Conservation (phyloP, 768 basidiomycete species). For the Pisolithus albus region DNA sequence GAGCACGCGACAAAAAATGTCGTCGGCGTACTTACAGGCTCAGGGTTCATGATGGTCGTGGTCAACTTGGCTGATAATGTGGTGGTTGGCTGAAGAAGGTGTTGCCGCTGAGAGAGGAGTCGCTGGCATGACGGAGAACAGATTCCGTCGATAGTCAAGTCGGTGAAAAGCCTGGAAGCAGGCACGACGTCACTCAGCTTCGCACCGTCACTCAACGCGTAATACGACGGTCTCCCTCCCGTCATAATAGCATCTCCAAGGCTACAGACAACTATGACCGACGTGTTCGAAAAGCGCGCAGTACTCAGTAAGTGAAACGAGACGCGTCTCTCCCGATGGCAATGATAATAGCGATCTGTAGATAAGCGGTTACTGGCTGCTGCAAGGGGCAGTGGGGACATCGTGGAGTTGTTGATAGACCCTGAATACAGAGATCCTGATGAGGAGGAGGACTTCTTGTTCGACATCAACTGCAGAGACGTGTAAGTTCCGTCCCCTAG, state of each 20-base stretch:
- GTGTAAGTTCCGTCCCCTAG: constrained; percentile 14
- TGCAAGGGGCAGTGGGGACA: constrained; percentile 18
- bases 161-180: too few species aligned
- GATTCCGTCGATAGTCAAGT: too few species aligned
- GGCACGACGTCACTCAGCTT: too few species aligned
- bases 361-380: constrained; percentile 20
- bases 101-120: too few species aligned
- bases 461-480: constrained; percentile 27
- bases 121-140: too few species aligned
- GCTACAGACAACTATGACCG: background rate
- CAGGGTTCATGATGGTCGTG: background rate
- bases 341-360: constrained; percentile 1
- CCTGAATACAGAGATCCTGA: background rate
- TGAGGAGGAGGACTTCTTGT: constrained; percentile 1
- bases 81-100: too few species aligned
- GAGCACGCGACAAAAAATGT: background rate
- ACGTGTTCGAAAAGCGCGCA: constrained; percentile 8
- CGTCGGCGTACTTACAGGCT: background rate
- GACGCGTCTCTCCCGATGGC: background rate
- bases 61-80: too few species aligned
- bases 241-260: too few species aligned
- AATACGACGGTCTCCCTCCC: too few species aligned
- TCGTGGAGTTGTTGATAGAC: constrained; percentile 17
- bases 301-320: constrained; percentile 13
- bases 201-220: too few species aligned